Evolutionary conservation across 768 basidiomycete genomes (phyloP), one percentile per base, ranked within the genome.

Genomic region (Wakefieldia striispora): DNA sequence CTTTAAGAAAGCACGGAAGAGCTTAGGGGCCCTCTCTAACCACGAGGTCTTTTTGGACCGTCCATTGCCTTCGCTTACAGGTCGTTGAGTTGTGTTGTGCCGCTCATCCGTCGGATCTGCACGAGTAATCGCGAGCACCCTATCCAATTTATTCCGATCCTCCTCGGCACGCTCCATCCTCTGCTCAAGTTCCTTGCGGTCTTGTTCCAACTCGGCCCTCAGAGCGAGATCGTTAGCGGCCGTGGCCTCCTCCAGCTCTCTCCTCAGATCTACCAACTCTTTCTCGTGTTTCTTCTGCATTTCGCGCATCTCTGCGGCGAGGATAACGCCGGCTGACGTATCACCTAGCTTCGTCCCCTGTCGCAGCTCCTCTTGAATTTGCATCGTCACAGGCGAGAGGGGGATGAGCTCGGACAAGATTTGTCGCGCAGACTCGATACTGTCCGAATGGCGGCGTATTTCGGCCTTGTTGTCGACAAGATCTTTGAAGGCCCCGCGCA

Each of bases 301-400:
- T 57, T 75, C 73, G 39, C 67, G 71, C 49, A 69, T 65, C 0
- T 78, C 60, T 36, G 78, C 78, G 4, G 23, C 68, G 63, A 48
- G 70, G 69, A 9, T 79, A 62, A 51, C 77, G 75, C 27, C 58
- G 62, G 79, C 80, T 0, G 62, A 59, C 2, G 80, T 79, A 44
- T 80, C 63, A 2, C 67, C 59, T 16, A 81, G 68, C 31, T 71
- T 66, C 40, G 71, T 70, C 3, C 69, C 61, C 37, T 70, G 63
- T 26, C 70, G 70, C 1, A 80, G 64, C 53, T 82, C 79, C 10
- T 62, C 55, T 55, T 81, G 79, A 33, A 82, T 75, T 24, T 69
- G 71, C 6, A 79, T 63, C 2, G 70, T 58, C 2, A 68, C 35
- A 0, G 77, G 70, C 9, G 54, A 49, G 11, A 71, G 71, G 23